Percentiles rank a stretch among this genome's conserved stretches.
Conservation (phyloP, 75 land plant genomes). For the Chamaecyparis obtusa region DNA sequence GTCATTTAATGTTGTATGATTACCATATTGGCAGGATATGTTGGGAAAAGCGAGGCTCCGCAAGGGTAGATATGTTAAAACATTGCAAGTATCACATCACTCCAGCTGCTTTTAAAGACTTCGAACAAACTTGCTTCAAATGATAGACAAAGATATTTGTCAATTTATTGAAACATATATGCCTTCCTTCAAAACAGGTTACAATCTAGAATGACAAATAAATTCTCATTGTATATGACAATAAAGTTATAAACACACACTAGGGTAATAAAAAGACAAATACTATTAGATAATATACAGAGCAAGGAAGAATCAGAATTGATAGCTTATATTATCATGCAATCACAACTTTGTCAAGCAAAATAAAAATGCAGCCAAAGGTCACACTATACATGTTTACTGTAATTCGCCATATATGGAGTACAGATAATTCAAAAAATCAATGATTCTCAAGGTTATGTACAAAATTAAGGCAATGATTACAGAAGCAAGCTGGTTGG, state of each 20-base stretch:
- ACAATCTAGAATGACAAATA: not conserved
- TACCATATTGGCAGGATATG: too few relatives aligned
- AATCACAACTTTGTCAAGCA: not conserved
- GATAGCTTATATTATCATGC: not conserved
- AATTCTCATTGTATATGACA: not conserved
- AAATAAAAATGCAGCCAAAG: not conserved
- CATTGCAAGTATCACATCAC: not conserved
- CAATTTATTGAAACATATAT: not conserved
- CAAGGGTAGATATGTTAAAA: not conserved
- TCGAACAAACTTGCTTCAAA: not conserved
- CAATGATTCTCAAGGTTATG: not conserved
- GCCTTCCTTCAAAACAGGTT: not conserved
- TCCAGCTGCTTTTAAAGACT: not conserved
- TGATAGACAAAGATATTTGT: not conserved
- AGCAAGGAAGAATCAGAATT: not conserved
- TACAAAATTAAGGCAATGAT: not conserved
- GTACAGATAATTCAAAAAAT: not conserved
- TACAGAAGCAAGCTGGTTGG: not conserved
- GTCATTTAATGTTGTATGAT: too few relatives aligned
- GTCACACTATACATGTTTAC: not conserved
- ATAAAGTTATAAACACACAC: not conserved
- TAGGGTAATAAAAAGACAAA: not conserved
- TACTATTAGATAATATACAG: not conserved
- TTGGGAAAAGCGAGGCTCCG: too few relatives aligned
- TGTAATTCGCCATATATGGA: not conserved